Conservation (phyloP, 371 early-diverging fungal species). For the Mucor plumbeus region DNA sequence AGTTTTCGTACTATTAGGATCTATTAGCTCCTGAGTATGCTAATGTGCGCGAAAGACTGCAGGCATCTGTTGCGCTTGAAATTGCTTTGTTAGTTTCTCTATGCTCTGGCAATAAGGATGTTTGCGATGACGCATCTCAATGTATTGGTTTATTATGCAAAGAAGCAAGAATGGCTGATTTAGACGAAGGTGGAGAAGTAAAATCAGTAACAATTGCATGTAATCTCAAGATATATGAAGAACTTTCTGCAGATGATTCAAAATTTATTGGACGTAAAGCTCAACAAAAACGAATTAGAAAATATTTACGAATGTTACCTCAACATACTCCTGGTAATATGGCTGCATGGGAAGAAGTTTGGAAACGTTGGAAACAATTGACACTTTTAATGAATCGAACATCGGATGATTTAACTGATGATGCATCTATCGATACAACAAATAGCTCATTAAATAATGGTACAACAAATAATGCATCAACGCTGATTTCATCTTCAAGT, state of each 20-base stretch:
- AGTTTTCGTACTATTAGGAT: slow-evolving; percentile 20
- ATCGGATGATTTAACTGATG: slow-evolving; percentile 43
- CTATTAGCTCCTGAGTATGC: slow-evolving; percentile 46
- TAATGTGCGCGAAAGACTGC: slow-evolving; percentile 67
- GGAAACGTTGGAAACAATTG: slow-evolving; percentile 78
- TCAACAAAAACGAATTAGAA: slow-evolving; percentile 79
- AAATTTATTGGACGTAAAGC: slow-evolving; percentile 72
- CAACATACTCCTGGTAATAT: slow-evolving; percentile 77
- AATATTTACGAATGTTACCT: slow-evolving; percentile 68
- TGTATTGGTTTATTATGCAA: slow-evolving; percentile 65
- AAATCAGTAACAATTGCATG: slow-evolving; percentile 65
- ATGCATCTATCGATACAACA: slow-evolving; percentile 10
- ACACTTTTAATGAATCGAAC: slow-evolving; percentile 52
- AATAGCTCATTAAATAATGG: not conserved
- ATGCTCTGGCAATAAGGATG: slow-evolving; percentile 75
- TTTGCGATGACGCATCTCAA: slow-evolving; percentile 63
- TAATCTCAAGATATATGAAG: slow-evolving; percentile 72
- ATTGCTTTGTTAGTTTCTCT: slow-evolving; percentile 75
- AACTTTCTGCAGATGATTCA: slow-evolving; percentile 60
- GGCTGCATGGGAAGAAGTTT: slow-evolving; percentile 88
- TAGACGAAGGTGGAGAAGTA: slow-evolving; percentile 55
- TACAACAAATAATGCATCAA: not conserved
- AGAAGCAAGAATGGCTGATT: slow-evolving; percentile 64
- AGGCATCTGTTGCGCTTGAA: slow-evolving; percentile 77
- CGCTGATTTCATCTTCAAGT: not conserved